phyloP scores from a whole-genome alignment of 768 basidiomycete genomes.

The Amanita fuliginea region DNA sequence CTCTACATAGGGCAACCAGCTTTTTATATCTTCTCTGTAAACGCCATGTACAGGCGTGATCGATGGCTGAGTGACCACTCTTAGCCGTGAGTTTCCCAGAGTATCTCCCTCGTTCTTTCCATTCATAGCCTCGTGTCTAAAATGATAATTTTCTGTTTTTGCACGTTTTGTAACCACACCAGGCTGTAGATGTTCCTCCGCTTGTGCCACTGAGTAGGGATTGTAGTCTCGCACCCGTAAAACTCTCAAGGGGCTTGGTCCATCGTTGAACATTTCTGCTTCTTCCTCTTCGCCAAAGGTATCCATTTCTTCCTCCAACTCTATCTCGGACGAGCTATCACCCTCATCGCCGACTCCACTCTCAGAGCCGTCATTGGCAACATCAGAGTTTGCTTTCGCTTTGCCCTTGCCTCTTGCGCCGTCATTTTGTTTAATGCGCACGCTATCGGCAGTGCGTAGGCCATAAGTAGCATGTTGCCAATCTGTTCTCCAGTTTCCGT shows the following conservation, averaged over 20 bases:
- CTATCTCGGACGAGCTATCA: slow-evolving; percentile 7
- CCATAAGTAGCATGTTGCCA: slow-evolving; percentile 49
- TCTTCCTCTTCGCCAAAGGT: slow-evolving; percentile 3
- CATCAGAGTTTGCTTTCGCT: neutral
- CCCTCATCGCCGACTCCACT: slow-evolving; percentile 3
- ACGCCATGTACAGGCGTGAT: slow-evolving; percentile 31
- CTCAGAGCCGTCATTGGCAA: neutral
- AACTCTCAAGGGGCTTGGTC: slow-evolving; percentile 9
- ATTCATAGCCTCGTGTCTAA: neutral
- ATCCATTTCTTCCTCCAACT: slow-evolving; percentile 8
- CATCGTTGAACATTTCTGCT: slow-evolving; percentile 2
- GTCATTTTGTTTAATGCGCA: slow-evolving; percentile 14
- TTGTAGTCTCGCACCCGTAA: slow-evolving; percentile 29
- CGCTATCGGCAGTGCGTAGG: slow-evolving; percentile 35
- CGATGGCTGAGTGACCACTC: slow-evolving; percentile 30
- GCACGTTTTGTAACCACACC: neutral
- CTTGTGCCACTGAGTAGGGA: slow-evolving; percentile 16
- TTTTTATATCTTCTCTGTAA: slow-evolving; percentile 35
- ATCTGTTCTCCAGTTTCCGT: slow-evolving; percentile 36
- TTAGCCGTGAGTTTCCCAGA: slow-evolving; percentile 14
- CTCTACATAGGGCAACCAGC: slow-evolving; percentile 40
- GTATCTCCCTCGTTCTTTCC: slow-evolving; percentile 17
- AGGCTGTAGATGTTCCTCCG: neutral
- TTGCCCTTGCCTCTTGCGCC: neutral
- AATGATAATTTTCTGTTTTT: neutral